phyloP scores from a whole-genome alignment of 345 rosid species.

The Laguncularia racemosa region DNA sequence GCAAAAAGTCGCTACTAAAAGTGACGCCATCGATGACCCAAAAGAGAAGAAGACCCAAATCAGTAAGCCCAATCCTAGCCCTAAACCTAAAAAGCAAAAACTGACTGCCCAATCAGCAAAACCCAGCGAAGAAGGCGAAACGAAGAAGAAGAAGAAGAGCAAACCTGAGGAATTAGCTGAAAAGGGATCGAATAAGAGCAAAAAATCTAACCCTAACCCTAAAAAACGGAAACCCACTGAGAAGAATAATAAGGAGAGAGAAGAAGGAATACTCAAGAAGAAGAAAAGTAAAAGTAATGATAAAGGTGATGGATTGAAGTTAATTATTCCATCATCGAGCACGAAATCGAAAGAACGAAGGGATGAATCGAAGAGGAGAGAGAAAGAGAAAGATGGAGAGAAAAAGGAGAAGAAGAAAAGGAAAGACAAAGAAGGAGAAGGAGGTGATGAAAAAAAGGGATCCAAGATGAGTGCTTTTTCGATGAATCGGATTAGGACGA shows the following conservation, averaged over 20 bases:
- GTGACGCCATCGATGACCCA: too few relatives aligned
- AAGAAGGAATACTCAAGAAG: neutral
- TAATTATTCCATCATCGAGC: conserved; percentile 13
- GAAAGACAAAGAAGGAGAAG: conserved; percentile 18
- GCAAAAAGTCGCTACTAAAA: too few relatives aligned
- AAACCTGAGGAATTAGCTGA: conserved; percentile 1
- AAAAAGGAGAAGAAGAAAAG: conserved; percentile 10
- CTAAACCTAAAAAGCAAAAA: neutral
- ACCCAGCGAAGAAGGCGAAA: neutral
- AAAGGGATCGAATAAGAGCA: conserved; percentile 2
- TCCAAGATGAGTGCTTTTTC: conserved; percentile 47
- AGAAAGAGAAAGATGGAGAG: conserved; percentile 1
- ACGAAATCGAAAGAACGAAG: conserved; percentile 9
- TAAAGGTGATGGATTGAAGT: conserved; percentile 4
- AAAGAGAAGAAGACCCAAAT: too few relatives aligned
- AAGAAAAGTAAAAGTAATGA: conserved; percentile 8
- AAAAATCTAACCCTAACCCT: neutral
- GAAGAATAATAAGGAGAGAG: neutral
- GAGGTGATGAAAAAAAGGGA: conserved; percentile 27
- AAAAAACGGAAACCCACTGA: conserved; percentile 4
- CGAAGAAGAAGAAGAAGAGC: neutral
- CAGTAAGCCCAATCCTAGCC: too few relatives aligned
- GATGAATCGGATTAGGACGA: conserved; percentile 62
- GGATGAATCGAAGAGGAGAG: conserved; percentile 9
- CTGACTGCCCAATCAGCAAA: neutral